Conservation (phyloP, 1,139 yeast genomes). For the Wickerhamomyces sp. region DNA sequence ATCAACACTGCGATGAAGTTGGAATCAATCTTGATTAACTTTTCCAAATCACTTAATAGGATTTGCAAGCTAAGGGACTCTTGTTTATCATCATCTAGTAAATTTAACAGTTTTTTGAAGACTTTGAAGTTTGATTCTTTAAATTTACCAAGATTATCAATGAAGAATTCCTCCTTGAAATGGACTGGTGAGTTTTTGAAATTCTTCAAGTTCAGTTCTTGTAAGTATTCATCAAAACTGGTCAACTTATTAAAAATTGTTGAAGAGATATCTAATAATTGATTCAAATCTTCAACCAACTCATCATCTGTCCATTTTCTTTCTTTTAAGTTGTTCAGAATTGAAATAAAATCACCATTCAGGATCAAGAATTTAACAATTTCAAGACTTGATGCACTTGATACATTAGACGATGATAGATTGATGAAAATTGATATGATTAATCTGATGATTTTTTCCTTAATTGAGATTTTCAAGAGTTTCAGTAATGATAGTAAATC, state of each 20-base stretch:
- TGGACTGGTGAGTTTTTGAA: constrained; percentile 95
- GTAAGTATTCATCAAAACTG: constrained; percentile 86
- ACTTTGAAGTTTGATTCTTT: constrained; percentile 73
- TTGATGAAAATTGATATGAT: constrained; percentile 71
- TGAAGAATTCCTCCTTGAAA: constrained; percentile 83
- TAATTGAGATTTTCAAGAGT: constrained; percentile 73
- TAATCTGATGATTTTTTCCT: constrained; percentile 85
- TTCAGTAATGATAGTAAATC: constrained; percentile 52
- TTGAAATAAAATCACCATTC: constrained; percentile 70
- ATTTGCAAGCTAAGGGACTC: constrained; percentile 26
- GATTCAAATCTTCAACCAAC: constrained; percentile 64
- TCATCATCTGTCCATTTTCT: constrained; percentile 97
- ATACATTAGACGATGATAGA: constrained; percentile 36
- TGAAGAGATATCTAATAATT: constrained; percentile 53
- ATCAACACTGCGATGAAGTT: constrained; percentile 47
- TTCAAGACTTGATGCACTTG: constrained; percentile 24
- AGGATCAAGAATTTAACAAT: constrained; percentile 64
- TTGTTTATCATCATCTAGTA: constrained; percentile 32
- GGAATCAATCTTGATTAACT: constrained; percentile 62
- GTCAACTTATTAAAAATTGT: constrained; percentile 76
- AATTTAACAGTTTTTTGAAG: constrained; percentile 47
- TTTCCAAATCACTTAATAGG: constrained; percentile 62
- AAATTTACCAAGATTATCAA: constrained; percentile 71
- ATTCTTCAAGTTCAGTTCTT: constrained; percentile 74
- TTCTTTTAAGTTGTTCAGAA: constrained; percentile 64